Evolutionary conservation across 768 basidiomycete genomes (phyloP).

Genomic region (Rhizopogon sp.): DNA sequence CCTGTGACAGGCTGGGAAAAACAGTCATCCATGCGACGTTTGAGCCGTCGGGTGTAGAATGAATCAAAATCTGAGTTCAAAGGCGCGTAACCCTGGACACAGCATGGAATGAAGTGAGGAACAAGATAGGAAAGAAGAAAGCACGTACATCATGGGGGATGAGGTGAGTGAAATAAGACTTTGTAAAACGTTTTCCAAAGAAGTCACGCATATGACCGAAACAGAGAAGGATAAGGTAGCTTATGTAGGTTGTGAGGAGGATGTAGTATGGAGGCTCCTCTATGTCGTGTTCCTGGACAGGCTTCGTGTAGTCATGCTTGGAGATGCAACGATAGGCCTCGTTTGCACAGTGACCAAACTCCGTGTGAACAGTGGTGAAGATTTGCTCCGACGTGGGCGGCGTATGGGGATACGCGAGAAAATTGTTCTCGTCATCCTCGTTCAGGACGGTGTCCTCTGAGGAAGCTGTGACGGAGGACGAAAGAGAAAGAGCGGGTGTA

Average conservation of each 20-base stretch:
- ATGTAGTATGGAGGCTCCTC: constrained; percentile 93
- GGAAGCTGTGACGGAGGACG: constrained; percentile 64
- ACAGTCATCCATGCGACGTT: constrained; percentile 91
- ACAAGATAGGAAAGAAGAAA: neutral
- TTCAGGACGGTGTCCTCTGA: constrained; percentile 64
- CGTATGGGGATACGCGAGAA: constrained; percentile 53
- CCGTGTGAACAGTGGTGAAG: constrained; percentile 76
- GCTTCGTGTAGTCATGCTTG: constrained; percentile 43
- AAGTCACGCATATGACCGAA: constrained; percentile 95
- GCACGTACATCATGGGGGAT: constrained; percentile 77
- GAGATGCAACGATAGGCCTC: constrained; percentile 68
- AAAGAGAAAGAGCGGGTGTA: constrained; percentile 70
- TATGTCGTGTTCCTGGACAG: constrained; percentile 52
- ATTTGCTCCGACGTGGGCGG: constrained; percentile 80
- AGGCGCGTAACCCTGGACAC: constrained; percentile 86
- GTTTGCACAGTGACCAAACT: constrained; percentile 89
- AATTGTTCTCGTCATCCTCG: constrained; percentile 51
- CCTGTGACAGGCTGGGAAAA: constrained; percentile 91
- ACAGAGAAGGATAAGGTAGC: constrained; percentile 88
- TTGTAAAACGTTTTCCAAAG: constrained; percentile 77
- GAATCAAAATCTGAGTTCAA: constrained; percentile 98
- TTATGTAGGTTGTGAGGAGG: constrained; percentile 86
- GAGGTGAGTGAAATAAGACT: constrained; percentile 71
- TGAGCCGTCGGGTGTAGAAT: constrained; percentile 96
- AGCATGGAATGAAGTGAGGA: constrained; percentile 3